A percentile compares a stretch with the other conserved stretches of the same genome.
Conservation (phyloP, 805 yeast species). For the Priceomyces melissophilus region DNA sequence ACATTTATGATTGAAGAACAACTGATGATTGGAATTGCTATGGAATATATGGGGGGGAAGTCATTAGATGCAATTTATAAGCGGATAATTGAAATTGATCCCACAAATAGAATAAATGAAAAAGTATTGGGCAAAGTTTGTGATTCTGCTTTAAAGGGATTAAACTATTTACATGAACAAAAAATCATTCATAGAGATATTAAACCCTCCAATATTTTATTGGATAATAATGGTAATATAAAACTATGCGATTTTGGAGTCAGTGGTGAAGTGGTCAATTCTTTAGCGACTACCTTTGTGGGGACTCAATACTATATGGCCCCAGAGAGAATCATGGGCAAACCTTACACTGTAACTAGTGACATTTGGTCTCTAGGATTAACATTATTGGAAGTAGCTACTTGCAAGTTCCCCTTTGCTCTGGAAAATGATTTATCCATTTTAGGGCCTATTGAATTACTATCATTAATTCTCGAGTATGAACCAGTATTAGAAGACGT, state of each 20-base stretch:
- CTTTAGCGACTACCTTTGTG: conserved; percentile 92
- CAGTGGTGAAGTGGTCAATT: conserved; percentile 93
- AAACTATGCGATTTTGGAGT: conserved; percentile 97
- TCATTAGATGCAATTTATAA: conserved; percentile 90
- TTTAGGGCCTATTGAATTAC: conserved; percentile 74
- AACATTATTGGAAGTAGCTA: conserved; percentile 79
- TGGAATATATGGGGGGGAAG: conserved; percentile 96
- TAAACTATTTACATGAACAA: conserved; percentile 83
- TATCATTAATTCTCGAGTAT: conserved; percentile 75
- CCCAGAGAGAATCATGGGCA: conserved; percentile 94
- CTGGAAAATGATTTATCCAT: conserved; percentile 26
- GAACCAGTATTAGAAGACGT: conserved; percentile 79
- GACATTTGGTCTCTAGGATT: conserved; percentile 97
- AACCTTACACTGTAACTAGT: conserved; percentile 90
- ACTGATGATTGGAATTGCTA: conserved; percentile 85
- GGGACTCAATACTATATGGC: conserved; percentile 99
- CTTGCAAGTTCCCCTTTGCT: conserved; percentile 79
- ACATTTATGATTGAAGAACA: conserved; percentile 75
- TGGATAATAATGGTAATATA: conserved; percentile 74
- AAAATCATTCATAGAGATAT: conserved; percentile 92
- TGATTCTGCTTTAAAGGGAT: conserved; percentile 77
- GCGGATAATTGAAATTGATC: conserved; percentile 56
- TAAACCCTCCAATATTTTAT: conserved; percentile 88
- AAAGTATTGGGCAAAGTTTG: conserved; percentile 90
- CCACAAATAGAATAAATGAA: conserved; percentile 86